Evolutionary conservation across 2,329 filamentous ascomycete genomes (phyloP).

Genomic region (Pyrenochaeta sp.): DNA sequence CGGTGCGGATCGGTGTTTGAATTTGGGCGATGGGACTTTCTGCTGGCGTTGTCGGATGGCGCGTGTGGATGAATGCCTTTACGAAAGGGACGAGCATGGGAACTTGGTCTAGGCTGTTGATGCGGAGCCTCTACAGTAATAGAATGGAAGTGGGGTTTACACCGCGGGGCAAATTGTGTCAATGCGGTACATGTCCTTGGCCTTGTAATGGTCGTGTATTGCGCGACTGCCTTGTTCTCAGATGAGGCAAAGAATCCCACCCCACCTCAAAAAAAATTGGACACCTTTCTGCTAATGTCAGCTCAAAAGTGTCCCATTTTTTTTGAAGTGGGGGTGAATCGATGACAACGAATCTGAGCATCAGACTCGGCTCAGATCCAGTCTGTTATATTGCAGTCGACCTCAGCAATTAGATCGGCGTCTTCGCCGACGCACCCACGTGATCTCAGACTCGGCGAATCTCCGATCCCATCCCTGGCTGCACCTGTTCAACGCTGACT

Average conservation of each 20-base stretch:
- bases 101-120: background rate
- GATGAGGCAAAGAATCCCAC: no score
- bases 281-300: no score
- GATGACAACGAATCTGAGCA: no score
- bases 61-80: constrained; percentile 12
- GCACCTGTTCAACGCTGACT: background rate
- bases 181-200: background rate
- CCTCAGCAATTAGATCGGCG: background rate
- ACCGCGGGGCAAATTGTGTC: background rate
- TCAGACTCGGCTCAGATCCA: no score
- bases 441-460: background rate
- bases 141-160: no score
- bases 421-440: background rate
- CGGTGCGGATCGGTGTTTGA: constrained; percentile 20
- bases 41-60: constrained; percentile 23
- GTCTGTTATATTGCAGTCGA: background rate
- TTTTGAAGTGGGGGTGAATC: no score
- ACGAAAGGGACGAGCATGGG: constrained; percentile 8
- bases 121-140: background rate
- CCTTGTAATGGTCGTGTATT: no score
- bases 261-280: no score
- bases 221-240: no score
- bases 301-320: no score
- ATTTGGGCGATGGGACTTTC: constrained; percentile 23
- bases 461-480: background rate